Evolutionary conservation across 202 grass and related monocot genomes (phyloP).

Genomic region (Zizania palustris): DNA sequence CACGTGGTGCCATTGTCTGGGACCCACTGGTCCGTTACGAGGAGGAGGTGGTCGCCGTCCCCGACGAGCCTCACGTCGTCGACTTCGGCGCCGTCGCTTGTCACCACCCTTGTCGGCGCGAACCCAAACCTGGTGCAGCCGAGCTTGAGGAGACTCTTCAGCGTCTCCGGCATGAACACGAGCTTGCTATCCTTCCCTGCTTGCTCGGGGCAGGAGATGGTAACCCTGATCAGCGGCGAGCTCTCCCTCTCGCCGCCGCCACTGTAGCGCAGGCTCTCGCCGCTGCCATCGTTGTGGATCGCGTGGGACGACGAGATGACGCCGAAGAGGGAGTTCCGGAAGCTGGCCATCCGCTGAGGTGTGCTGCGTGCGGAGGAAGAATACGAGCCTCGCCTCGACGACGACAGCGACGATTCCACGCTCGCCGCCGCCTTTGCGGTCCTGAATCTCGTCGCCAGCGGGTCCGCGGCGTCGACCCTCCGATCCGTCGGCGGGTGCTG

Average conservation of each 20-base stretch:
- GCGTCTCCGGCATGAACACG: slow-evolving; percentile 55
- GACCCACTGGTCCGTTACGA: slow-evolving; percentile 42
- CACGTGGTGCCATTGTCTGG: neutral
- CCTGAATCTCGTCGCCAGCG: no score
- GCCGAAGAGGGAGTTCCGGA: slow-evolving; percentile 71
- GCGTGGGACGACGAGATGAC: slow-evolving; percentile 42
- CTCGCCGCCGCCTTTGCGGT: neutral
- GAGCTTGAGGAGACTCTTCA: slow-evolving; percentile 51
- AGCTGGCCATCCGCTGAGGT: slow-evolving; percentile 37
- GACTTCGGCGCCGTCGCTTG: slow-evolving; percentile 46
- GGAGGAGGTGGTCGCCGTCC: slow-evolving; percentile 55
- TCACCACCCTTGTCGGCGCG: slow-evolving; percentile 43
- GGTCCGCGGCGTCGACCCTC: no score
- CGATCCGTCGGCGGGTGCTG: neutral
- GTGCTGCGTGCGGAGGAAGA: neutral
- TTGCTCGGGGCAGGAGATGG: slow-evolving; percentile 59
- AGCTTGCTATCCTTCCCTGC: slow-evolving; percentile 35
- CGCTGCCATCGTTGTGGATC: neutral
- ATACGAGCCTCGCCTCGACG: neutral
- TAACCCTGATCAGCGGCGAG: slow-evolving; percentile 26
- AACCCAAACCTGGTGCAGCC: slow-evolving; percentile 45
- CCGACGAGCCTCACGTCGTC: slow-evolving; percentile 59
- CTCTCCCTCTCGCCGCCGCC: neutral
- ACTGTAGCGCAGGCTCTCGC: neutral
- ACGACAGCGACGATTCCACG: slow-evolving; percentile 25